A percentile compares a stretch with the other conserved stretches of the same genome.
These are phyloP conservation scores for Mycena filopes DNA, from an alignment of 768 basidiomycete genomes.

Conservation along the genomic window DNA sequence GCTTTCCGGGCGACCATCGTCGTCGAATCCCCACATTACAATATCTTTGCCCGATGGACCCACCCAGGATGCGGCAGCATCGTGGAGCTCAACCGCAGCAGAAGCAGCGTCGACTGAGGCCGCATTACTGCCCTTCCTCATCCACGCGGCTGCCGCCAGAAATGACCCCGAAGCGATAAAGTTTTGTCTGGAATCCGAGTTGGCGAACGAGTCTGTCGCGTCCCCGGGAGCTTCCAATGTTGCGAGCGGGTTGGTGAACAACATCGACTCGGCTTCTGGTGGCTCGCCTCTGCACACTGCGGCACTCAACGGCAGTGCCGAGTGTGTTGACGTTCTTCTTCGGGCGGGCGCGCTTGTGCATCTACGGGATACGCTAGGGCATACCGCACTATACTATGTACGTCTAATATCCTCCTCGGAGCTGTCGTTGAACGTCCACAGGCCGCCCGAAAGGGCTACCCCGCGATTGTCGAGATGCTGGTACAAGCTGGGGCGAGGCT, in stretches of 20 bases:
- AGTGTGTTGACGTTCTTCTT: constrained; percentile 62
- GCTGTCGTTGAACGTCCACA: constrained; percentile 39
- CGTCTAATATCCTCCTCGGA: constrained; percentile 37
- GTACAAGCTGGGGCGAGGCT: constrained; percentile 80
- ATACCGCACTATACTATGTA: constrained; percentile 88
- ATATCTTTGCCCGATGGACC: constrained; percentile 51
- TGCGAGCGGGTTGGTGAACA: constrained; percentile 79
- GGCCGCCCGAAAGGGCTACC: constrained; percentile 82
- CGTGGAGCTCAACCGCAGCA: constrained; percentile 83
- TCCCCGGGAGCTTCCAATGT: constrained; percentile 46
- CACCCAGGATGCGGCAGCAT: constrained; percentile 62
- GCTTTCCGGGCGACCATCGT: constrained; percentile 56
- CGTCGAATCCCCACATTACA: constrained; percentile 47
- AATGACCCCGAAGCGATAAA: constrained; percentile 72
- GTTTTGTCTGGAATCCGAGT: constrained; percentile 63
- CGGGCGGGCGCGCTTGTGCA: constrained; percentile 85
- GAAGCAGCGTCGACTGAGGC: constrained; percentile 78
- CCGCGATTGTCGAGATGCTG: constrained; percentile 68
- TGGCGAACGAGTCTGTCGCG: constrained; percentile 38
- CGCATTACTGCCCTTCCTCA: constrained; percentile 78
- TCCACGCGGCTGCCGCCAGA: constrained; percentile 81
- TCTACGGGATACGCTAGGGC: constrained; percentile 80
- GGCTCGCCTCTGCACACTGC: constrained; percentile 85
- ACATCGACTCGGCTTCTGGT: constrained; percentile 74
- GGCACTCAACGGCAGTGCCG: constrained; percentile 70